Evolutionary conservation across 768 basidiomycete species (phyloP).

Genomic region (Phylloporus scabripes): DNA sequence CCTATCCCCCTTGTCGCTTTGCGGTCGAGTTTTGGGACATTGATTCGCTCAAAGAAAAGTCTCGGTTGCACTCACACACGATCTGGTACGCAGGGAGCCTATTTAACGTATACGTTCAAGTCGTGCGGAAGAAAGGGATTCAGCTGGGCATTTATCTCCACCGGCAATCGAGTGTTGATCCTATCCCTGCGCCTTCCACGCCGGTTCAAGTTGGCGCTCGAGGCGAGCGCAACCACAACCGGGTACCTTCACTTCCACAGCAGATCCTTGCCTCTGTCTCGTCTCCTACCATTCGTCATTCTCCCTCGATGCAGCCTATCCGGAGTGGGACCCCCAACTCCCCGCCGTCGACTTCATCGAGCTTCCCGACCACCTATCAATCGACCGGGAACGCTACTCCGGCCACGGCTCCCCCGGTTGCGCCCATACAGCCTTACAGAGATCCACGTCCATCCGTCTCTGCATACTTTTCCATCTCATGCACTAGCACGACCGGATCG

Average conservation of each 20-base stretch:
- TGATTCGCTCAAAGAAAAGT: conserved; percentile 77
- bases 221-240: conserved; percentile 24
- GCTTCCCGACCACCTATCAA: conserved; percentile 18
- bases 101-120: conserved; percentile 86
- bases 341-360: conserved; percentile 20
- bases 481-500: conserved; percentile 75
- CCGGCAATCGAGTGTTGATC: conserved; percentile 75
- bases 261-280: conserved; percentile 25
- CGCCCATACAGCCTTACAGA: conserved; percentile 66
- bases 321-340: conserved; percentile 42
- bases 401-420: conserved; percentile 39
- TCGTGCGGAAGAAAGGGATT: conserved; percentile 72
- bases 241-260: conserved; percentile 29
- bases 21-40: conserved; percentile 90
- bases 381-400: conserved; percentile 27
- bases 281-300: conserved; percentile 34
- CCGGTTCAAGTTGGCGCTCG: conserved; percentile 35
- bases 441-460: conserved; percentile 67
- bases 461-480: conserved; percentile 81
- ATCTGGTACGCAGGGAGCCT: conserved; percentile 87
- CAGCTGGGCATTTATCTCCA: conserved; percentile 90
- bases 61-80: conserved; percentile 75
- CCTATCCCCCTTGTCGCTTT: conserved; percentile 79
- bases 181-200: conserved; percentile 66
- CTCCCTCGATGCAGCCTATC: conserved; percentile 43